Base-by-base conservation (phyloP, 2,329 filamentous ascomycete species). In the Chrysoporthe cubensis region DNA sequence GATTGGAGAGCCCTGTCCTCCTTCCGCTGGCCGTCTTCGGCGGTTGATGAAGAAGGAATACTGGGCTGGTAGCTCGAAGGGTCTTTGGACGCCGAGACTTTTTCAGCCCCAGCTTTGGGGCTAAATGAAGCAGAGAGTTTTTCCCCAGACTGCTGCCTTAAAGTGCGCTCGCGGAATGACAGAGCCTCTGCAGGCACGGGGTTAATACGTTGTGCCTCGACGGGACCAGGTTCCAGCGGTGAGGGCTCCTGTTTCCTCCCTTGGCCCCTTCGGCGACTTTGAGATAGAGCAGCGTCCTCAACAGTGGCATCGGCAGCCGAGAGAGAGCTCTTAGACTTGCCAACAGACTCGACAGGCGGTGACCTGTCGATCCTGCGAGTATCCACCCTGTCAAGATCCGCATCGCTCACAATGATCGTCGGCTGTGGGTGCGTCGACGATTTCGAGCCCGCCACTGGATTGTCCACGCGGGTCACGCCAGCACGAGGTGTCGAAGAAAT, bases 111-210 rank as follows among this genome's bases (percentile, higher is more conserved):
- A 16, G 50, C 21, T 7, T 13, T 16, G 2, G 11, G 21, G 13
- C 16, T 34, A 13, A 34, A 34, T 16, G 13, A n/a, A 13, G 54
- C 40, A 32, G 52, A 3, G 9, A 18, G 6, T 1, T 11, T 16
- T 16, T 21, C 32, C 9, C 6, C 34, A 57, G 54, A 40, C 18
- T 32, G 54, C 54, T 57, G 54, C 34, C 34, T 57, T 13, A 57
- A 57, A 32, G 14, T 40, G 34, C 54, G 54, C 34, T 57, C 54
- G 11, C 54, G 54, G 34, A 57, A 57, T 18, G 54, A 57, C 6
- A 57, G 54, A 4, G 32, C 18, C 5, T 57, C 54, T 40, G 14
- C 34, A n/a, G 18, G 7, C 7, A 40, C 34, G 16, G 54, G 34
- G 1, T 6, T 21, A 2, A 11, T 37, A 9, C 34, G 2, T 34